phyloP scores from a whole-genome alignment of 768 basidiomycete genomes.

The Auricularia sp. region DNA sequence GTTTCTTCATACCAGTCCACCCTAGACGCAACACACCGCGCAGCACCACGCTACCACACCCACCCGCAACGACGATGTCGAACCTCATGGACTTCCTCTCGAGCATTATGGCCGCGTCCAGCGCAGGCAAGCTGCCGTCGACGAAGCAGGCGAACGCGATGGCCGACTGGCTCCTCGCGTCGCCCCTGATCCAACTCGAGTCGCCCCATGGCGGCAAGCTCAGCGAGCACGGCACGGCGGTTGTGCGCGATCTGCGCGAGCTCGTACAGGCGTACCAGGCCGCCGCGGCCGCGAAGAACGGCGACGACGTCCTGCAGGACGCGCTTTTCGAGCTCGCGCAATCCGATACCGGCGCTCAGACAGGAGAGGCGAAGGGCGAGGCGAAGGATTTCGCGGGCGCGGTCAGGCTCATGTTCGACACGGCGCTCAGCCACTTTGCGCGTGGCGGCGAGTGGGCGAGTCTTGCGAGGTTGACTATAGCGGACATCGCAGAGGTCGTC shows the following conservation, averaged over 20 bases:
- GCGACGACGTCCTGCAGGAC: slow-evolving; percentile 56
- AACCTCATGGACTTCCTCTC: slow-evolving; percentile 50
- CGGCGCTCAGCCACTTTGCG: slow-evolving; percentile 40
- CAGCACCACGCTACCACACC: too few relatives aligned
- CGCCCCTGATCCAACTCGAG: slow-evolving; percentile 21
- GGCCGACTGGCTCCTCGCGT: slow-evolving; percentile 38
- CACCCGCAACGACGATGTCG: not conserved
- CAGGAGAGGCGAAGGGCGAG: slow-evolving; percentile 40
- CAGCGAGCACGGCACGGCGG: slow-evolving; percentile 41
- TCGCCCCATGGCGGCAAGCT: slow-evolving; percentile 30
- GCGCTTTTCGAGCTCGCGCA: slow-evolving; percentile 55
- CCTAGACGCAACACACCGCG: too few relatives aligned
- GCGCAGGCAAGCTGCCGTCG: slow-evolving; percentile 60
- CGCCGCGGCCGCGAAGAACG: slow-evolving; percentile 46
- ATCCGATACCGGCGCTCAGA: slow-evolving; percentile 31
- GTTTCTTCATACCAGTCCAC: too few relatives aligned
- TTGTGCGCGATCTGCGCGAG: slow-evolving; percentile 40
- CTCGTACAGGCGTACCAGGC: slow-evolving; percentile 48
- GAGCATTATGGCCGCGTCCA: slow-evolving; percentile 54
- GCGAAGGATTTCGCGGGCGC: slow-evolving; percentile 38
- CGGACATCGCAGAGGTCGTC: slow-evolving; percentile 55
- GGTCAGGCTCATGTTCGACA: slow-evolving; percentile 42
- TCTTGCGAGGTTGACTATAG: slow-evolving; percentile 51
- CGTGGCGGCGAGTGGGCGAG: slow-evolving; percentile 55
- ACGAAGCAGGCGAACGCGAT: slow-evolving; percentile 44